These are phyloP conservation scores for Cyclotella cryptica DNA, from an alignment of 108 stramenopile genomes.

Conservation along the genomic window DNA sequence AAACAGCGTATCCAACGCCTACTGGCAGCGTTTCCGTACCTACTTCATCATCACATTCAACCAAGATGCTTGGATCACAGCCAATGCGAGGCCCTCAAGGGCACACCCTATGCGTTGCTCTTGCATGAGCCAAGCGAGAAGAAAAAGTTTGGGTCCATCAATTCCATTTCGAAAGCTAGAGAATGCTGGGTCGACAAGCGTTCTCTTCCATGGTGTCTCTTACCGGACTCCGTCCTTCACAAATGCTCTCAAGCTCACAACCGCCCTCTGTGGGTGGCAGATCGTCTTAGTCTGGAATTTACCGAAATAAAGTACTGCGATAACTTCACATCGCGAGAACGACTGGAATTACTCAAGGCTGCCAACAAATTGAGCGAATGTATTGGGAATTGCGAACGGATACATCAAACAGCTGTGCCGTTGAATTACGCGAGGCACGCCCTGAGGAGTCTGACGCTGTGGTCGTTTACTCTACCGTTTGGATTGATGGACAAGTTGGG, in stretches of 20 bases:
- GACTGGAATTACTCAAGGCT: slow-evolving; percentile 63
- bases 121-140: slow-evolving; percentile 32
- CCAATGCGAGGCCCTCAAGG: slow-evolving; percentile 30
- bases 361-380: slow-evolving; percentile 68
- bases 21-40: slow-evolving; percentile 76
- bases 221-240: slow-evolving; percentile 41
- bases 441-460: slow-evolving; percentile 80
- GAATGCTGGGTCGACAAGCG: slow-evolving; percentile 69
- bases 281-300: slow-evolving; percentile 65
- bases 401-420: slow-evolving; percentile 92
- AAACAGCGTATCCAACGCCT: slow-evolving; percentile 56
- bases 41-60: slow-evolving; percentile 76
- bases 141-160: background rate
- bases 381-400: slow-evolving; percentile 86
- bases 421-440: slow-evolving; percentile 91
- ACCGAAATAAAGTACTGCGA: slow-evolving; percentile 51
- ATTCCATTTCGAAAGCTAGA: slow-evolving; percentile 1
- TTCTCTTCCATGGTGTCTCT: slow-evolving; percentile 66
- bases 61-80: slow-evolving; percentile 58
- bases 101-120: slow-evolving; percentile 31
- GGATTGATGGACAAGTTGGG: slow-evolving; percentile 79
- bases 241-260: slow-evolving; percentile 66
- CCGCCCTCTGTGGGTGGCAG: slow-evolving; percentile 73
- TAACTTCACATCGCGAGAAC: slow-evolving; percentile 70
- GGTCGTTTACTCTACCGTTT: slow-evolving; percentile 86